Evolutionary conservation across 139 green algal species (phyloP), one percentile per base, ranked within the genome.

Genomic region (Ettlia oleoabundans): DNA sequence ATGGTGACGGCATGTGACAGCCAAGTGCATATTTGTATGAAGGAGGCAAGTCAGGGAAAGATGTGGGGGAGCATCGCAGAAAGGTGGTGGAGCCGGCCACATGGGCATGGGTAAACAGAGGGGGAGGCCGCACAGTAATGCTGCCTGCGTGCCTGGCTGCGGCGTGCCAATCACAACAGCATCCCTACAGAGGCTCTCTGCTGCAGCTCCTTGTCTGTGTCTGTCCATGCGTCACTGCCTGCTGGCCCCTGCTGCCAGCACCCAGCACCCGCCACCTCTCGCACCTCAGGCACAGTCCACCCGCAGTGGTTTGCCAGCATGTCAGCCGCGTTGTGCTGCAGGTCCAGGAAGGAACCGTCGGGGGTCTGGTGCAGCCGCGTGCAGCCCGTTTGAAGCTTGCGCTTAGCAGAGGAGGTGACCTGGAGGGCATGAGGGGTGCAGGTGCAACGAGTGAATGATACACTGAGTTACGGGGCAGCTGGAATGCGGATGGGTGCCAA

Each of bases 271-370:
- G 13, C 52, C 80, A 0, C 24, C 58, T 4, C 37, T 18, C 80
- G 22, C 71, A 90, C 85, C 87, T 91, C 47, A 4, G 89, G 85
- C 35, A 94, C 83, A 21, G 86, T 33, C 65, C 92, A 89, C 80
- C 87, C 90, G 75, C 90, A 96, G 69, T 86, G 63, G 4, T 22
- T 52, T 41, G 73, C 66, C 83, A 97, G 87, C 77, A 97, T 64
- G 64, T 98, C 91, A 51, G 68, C 82, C 1, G 93, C 96, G 88
- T 99, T 99, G 70, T 83, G 88, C 88, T 94, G 89, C 42, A 99
- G 92, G 91, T 99, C 96, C 51, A 92, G 92, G 89, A 99, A 99
- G 42, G 96, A 98, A 22, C 97, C 97, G 69, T 99, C 95, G 0
- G 97, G 97, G 2, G 97, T 99, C 90, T 99, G 96, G 75, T 89